Evolutionary conservation across 2,329 filamentous ascomycete genomes (phyloP).

Genomic region (Gyromitra esculenta): DNA sequence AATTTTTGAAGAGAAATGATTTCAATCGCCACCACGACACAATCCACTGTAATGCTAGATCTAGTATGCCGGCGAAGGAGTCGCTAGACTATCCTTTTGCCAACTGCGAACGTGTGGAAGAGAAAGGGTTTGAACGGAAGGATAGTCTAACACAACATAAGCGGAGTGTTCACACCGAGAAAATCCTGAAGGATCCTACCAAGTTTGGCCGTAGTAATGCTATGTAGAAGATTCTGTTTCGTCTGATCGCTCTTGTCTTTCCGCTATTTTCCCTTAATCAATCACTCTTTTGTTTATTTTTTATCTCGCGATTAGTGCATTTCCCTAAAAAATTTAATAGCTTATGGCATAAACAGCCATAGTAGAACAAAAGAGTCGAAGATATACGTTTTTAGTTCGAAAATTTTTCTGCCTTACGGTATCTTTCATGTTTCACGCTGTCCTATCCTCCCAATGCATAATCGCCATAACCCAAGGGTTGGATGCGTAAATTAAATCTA

Average conservation of each 20-base stretch:
- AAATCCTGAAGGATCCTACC: conserved; percentile 19
- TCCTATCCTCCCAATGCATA: too few relatives aligned
- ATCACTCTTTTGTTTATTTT: background rate
- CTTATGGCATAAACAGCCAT: too few relatives aligned
- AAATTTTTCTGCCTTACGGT: too few relatives aligned
- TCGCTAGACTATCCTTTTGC: conserved; percentile 66
- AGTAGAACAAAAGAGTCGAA: too few relatives aligned
- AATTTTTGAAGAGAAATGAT: conserved; percentile 1
- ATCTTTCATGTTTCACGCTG: too few relatives aligned
- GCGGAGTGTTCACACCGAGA: conserved; percentile 13
- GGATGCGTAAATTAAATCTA: too few relatives aligned
- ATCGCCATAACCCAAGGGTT: too few relatives aligned
- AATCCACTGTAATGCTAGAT: background rate
- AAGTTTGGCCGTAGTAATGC: background rate
- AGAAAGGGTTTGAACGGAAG: conserved; percentile 74
- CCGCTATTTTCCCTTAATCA: background rate
- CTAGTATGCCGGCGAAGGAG: background rate
- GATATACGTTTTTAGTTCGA: too few relatives aligned
- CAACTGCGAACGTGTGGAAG: conserved; percentile 69
- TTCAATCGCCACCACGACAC: conserved; percentile 5
- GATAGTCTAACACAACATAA: conserved; percentile 74
- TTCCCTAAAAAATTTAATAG: too few relatives aligned
- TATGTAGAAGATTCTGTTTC: background rate
- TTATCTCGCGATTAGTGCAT: background rate
- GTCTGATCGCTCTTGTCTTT: background rate